phyloP scores from a whole-genome alignment of 2,329 filamentous ascomycete species.

The Alternaria triticimaculans region DNA sequence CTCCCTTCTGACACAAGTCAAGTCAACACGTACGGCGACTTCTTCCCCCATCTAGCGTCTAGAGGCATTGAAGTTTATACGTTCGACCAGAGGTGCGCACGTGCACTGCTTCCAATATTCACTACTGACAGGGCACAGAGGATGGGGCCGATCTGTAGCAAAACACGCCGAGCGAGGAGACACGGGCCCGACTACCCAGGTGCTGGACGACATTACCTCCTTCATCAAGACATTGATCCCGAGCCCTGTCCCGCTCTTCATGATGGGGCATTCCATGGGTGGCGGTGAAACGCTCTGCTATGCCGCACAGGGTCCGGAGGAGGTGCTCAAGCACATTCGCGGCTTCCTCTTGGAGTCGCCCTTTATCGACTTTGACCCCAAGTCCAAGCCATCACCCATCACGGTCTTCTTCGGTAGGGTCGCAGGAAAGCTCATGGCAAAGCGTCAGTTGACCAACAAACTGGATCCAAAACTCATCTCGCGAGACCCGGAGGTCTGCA shows the following conservation, averaged over 20 bases:
- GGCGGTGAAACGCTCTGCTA: constrained; percentile 77
- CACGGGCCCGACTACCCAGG: constrained; percentile 74
- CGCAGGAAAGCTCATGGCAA: constrained; percentile 71
- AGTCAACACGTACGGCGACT: constrained; percentile 74
- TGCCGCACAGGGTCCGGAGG: constrained; percentile 53
- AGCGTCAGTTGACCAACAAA: constrained; percentile 69
- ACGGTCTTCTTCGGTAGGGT: constrained; percentile 72
- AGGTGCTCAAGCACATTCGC: constrained; percentile 66
- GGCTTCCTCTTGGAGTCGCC: constrained; percentile 81
- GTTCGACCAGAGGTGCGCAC: constrained; percentile 74
- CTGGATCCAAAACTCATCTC: constrained; percentile 70
- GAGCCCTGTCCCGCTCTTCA: constrained; percentile 69
- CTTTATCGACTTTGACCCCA: constrained; percentile 74
- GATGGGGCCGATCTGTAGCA: constrained; percentile 80
- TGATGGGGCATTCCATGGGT: constrained; percentile 92
- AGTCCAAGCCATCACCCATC: constrained; percentile 67
- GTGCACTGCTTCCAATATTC: neutral
- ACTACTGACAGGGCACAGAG: constrained; percentile 52
- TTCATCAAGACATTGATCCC: constrained; percentile 71
- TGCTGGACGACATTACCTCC: constrained; percentile 78
- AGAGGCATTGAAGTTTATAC: constrained; percentile 76
- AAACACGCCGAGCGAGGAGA: constrained; percentile 69
- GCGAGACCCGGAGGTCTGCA: constrained; percentile 69
- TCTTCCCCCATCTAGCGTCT: constrained; percentile 74
- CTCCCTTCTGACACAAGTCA: constrained; percentile 25